phyloP scores from a whole-genome alignment of 2,329 filamentous ascomycete genomes.

The Phaeosphaeria sp. region DNA sequence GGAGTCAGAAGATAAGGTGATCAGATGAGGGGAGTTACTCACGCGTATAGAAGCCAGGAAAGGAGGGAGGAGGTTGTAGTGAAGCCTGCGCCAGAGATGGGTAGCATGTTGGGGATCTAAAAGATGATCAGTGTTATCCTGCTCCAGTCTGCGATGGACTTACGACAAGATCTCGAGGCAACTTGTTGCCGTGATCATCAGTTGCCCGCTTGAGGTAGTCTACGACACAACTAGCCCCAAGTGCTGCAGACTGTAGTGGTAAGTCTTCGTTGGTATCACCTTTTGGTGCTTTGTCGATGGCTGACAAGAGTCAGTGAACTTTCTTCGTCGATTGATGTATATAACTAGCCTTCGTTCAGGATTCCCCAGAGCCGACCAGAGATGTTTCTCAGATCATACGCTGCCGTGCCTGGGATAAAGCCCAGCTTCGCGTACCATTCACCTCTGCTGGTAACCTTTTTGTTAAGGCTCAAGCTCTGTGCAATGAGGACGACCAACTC shows the following conservation, averaged over 20 bases:
- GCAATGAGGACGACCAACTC: constrained; percentile 17
- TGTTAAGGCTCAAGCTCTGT: constrained; percentile 14
- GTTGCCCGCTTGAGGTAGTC: constrained; percentile 28
- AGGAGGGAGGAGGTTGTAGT: constrained; percentile 30
- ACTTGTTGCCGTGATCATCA: constrained; percentile 30
- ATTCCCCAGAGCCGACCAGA: constrained; percentile 7
- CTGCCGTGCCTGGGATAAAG: constrained; percentile 11
- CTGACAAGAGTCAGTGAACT: neutral
- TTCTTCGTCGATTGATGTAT: neutral
- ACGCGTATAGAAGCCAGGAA: constrained; percentile 25
- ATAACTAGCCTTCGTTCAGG: constrained; percentile 1
- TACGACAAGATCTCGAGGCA: constrained; percentile 17
- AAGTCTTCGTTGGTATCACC: constrained; percentile 17
- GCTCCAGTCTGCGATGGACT: neutral
- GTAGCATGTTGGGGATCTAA: constrained; percentile 18
- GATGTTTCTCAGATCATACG: constrained; percentile 12
- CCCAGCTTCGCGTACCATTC: constrained; percentile 17
- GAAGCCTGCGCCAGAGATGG: constrained; percentile 22
- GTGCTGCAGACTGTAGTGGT: constrained; percentile 44
- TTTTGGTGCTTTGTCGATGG: constrained; percentile 14
- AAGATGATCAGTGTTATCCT: neutral
- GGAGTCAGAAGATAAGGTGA: neutral
- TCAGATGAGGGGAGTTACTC: neutral
- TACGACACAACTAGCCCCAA: constrained; percentile 39
- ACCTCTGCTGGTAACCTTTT: constrained; percentile 16